A percentile compares a stretch with the other conserved stretches of the same genome.
These are phyloP conservation scores for Didymella glomerata DNA, from an alignment of 2,329 filamentous ascomycete genomes.

Conservation along the genomic window DNA sequence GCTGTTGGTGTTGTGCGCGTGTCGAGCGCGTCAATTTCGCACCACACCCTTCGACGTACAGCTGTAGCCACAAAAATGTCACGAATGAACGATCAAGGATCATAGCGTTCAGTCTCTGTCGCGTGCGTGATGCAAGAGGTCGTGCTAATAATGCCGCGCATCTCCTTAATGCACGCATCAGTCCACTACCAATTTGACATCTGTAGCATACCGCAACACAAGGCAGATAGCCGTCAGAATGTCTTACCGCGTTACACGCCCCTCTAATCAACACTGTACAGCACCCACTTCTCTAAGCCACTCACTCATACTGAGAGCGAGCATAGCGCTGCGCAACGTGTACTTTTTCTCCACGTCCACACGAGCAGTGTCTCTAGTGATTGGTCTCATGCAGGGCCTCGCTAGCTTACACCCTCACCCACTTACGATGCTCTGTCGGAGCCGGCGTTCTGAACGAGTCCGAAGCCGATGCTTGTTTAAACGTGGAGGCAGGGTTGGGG, in stretches of 20 bases:
- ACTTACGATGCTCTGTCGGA: slow-evolving; percentile 1
- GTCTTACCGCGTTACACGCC: not conserved
- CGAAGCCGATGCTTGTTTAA: slow-evolving; percentile 18
- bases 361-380: not conserved
- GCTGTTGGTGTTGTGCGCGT: slow-evolving; percentile 29
- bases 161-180: not conserved
- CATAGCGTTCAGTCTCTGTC: not conserved
- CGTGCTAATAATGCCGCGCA: not conserved
- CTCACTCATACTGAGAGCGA: too few relatives aligned
- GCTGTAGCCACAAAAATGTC: slow-evolving; percentile 26
- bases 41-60: slow-evolving; percentile 19
- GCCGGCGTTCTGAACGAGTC: not conserved
- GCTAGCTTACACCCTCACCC: slow-evolving; percentile 2
- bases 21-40: slow-evolving; percentile 20
- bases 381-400: slow-evolving; percentile 9
- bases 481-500: slow-evolving; percentile 6
- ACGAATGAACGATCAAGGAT: slow-evolving; percentile 20
- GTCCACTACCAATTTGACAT: not conserved
- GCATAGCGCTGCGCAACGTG: not conserved
- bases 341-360: not conserved
- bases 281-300: not conserved
- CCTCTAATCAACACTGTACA: not conserved
- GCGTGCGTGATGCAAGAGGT: too few relatives aligned
- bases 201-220: not conserved
- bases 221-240: not conserved